A percentile compares a stretch with the other conserved stretches of the same genome.
Evolutionary conservation across 2,329 filamentous ascomycete genomes (phyloP).

Genomic region (Hymenoscyphus fraxineus): DNA sequence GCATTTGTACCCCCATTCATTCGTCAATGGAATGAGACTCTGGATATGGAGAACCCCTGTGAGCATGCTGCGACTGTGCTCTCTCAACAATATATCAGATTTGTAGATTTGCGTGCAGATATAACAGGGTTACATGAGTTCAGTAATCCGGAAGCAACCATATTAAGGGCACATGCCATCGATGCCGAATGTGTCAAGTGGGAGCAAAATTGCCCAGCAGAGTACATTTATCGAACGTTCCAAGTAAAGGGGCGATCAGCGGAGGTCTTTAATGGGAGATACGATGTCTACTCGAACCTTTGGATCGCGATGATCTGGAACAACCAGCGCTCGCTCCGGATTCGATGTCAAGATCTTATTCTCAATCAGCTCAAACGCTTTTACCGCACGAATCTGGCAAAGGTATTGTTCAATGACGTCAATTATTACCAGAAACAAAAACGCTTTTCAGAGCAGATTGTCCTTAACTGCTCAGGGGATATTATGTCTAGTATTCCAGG

Average conservation of each 20-base stretch:
- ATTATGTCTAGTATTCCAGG: constrained; percentile 30
- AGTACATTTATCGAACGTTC: constrained; percentile 23
- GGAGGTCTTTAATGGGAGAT: constrained; percentile 28
- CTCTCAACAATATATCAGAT: constrained; percentile 37
- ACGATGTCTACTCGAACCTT: constrained; percentile 27
- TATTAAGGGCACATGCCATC: constrained; percentile 17
- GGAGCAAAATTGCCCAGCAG: constrained; percentile 15
- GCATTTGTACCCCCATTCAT: constrained; percentile 47
- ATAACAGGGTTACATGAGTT: constrained; percentile 28
- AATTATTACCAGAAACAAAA: constrained; percentile 20
- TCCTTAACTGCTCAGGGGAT: constrained; percentile 26
- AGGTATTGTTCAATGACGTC: constrained; percentile 8
- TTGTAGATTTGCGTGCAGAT: constrained; percentile 24
- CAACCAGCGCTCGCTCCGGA: constrained; percentile 24
- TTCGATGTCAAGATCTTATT: constrained; percentile 29
- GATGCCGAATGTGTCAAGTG: constrained; percentile 24
- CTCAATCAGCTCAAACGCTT: constrained; percentile 25
- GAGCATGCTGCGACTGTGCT: constrained; percentile 38
- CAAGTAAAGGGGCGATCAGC: constrained; percentile 15
- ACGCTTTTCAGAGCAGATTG: constrained; percentile 15
- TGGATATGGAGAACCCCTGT: constrained; percentile 21
- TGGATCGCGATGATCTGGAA: constrained; percentile 32
- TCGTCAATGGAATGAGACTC: constrained; percentile 37
- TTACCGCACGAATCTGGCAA: constrained; percentile 11
- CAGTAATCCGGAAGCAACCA: constrained; percentile 20